Evolutionary conservation across 805 yeast genomes (phyloP).

Genomic region (Candida khao-thaluensis): DNA sequence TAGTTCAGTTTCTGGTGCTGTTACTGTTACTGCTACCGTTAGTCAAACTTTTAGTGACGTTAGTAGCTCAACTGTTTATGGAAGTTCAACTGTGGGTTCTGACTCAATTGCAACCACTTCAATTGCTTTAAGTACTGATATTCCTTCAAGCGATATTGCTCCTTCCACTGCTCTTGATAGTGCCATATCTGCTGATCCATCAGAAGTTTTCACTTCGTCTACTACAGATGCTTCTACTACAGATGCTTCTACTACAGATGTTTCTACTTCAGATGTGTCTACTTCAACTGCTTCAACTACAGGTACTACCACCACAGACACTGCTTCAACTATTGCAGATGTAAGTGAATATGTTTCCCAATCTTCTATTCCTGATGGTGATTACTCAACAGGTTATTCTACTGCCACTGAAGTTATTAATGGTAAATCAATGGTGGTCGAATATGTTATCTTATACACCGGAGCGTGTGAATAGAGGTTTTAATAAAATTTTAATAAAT

Average conservation of each 20-base stretch:
- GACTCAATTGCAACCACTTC: background rate
- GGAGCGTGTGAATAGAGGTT: conserved; percentile 15
- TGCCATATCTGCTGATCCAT: conserved; percentile 3
- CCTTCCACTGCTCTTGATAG: conserved; percentile 2
- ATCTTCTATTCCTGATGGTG: conserved; percentile 20
- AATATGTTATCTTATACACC: conserved; percentile 25
- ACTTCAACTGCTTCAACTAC: conserved; percentile 1
- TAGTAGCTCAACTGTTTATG: conserved; percentile 6
- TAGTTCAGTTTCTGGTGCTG: conserved; percentile 1
- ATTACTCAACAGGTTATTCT: conserved; percentile 21
- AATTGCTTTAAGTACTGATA: conserved; percentile 2
- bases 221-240: background rate
- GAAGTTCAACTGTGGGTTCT: background rate
- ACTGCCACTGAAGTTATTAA: conserved; percentile 21
- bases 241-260: conserved; percentile 1
- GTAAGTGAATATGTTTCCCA: background rate
- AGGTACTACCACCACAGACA: background rate
- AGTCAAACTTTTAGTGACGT: conserved; percentile 8
- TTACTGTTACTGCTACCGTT: conserved; percentile 10
- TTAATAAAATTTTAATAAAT: background rate
- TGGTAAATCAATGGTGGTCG: conserved; percentile 24
- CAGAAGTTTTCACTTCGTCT: background rate
- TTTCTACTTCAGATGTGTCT: conserved; percentile 7
- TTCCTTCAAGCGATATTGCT: background rate
- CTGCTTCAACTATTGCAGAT: background rate